Conservation (phyloP, 495 filamentous ascomycete species). For the Cryomyces minteri region DNA sequence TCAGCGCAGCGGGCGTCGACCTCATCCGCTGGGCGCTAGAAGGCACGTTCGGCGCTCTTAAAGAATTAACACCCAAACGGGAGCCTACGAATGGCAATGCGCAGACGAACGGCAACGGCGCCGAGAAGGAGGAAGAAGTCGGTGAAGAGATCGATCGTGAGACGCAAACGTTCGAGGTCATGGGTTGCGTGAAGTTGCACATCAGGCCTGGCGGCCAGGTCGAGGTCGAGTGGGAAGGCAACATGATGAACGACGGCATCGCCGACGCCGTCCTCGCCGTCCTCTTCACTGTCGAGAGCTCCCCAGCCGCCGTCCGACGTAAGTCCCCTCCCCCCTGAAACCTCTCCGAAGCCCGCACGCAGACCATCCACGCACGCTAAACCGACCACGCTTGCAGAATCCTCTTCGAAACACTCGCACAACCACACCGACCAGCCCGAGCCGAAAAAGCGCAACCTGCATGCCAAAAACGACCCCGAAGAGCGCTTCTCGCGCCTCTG, state of each 20-base stretch:
- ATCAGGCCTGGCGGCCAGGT: constrained; percentile 56
- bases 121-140: constrained; percentile 32
- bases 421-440: constrained; percentile 21
- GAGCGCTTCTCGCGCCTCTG: constrained; percentile 69
- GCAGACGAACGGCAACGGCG: constrained; percentile 22
- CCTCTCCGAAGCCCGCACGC: neutral
- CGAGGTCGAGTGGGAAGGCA: constrained; percentile 92
- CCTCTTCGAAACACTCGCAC: constrained; percentile 26
- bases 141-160: constrained; percentile 37
- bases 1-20: constrained; percentile 76
- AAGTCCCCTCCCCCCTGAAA: constrained; percentile 14
- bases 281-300: constrained; percentile 74
- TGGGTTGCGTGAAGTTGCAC: constrained; percentile 73
- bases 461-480: constrained; percentile 45
- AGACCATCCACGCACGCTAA: neutral
- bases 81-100: constrained; percentile 24
- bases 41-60: constrained; percentile 76
- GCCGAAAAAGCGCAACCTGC: constrained; percentile 40
- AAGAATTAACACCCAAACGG: constrained; percentile 35
- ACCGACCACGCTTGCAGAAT: constrained; percentile 21
- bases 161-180: constrained; percentile 53
- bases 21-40: constrained; percentile 88
- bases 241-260: constrained; percentile 92
- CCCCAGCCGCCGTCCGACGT: constrained; percentile 89
- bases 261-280: constrained; percentile 91